These are phyloP conservation scores for Geranium incanum DNA, from an alignment of 441 rosid species.

Conservation along the genomic window DNA sequence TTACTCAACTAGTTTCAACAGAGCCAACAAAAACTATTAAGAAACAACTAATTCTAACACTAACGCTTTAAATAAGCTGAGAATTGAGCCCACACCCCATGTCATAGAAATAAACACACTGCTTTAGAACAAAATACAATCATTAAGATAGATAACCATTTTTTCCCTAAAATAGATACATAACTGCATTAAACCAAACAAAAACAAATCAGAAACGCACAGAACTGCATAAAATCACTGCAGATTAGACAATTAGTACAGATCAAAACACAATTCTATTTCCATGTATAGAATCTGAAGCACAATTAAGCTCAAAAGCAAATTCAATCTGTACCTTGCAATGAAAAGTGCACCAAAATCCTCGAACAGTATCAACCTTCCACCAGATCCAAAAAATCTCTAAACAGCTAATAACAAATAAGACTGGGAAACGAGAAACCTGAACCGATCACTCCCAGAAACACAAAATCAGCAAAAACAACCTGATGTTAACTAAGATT, in stretches of 20 bases:
- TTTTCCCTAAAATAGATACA: neutral
- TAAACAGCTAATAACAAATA: neutral
- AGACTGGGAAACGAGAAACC: neutral
- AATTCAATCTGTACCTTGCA: neutral
- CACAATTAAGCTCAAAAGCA: neutral
- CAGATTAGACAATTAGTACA: too few relatives aligned
- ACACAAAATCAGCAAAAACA: neutral
- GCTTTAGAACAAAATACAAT: neutral
- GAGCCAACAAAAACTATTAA: neutral
- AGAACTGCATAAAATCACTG: too few relatives aligned
- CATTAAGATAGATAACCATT: neutral
- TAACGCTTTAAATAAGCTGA: neutral
- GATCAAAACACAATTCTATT: too few relatives aligned
- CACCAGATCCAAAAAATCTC: neutral
- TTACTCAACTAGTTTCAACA: neutral
- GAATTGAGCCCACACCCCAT: neutral
- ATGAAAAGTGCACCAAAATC: neutral
- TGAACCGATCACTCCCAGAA: neutral
- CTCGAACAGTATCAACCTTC: neutral
- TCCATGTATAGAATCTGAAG: neutral
- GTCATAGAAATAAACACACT: too few relatives aligned
- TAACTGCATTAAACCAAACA: neutral
- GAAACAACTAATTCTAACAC: neutral
- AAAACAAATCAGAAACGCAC: too few relatives aligned
- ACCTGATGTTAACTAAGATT: conserved; percentile 62